These are phyloP conservation scores for Cylindrotheca fusiformis DNA, from an alignment of 108 stramenopile species.

Conservation along the genomic window DNA sequence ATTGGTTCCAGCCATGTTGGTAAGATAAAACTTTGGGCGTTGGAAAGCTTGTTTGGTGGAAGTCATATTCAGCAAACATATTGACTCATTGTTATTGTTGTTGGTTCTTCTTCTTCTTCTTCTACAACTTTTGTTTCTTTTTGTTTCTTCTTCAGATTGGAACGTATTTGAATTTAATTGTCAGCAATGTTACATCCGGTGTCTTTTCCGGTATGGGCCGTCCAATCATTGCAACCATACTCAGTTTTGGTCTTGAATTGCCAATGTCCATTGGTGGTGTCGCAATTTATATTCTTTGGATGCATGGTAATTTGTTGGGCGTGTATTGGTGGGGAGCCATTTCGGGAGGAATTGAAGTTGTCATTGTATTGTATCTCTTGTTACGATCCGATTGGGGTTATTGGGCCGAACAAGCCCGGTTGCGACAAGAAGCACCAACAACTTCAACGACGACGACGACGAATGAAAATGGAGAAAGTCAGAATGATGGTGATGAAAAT, in stretches of 20 bases:
- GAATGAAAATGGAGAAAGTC: not conserved
- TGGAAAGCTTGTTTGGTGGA: no score
- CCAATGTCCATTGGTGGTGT: conserved; percentile 50
- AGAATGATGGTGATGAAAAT: conserved; percentile 2
- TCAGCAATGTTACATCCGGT: conserved; percentile 43
- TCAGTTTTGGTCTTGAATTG: conserved; percentile 48
- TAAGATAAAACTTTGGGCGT: no score
- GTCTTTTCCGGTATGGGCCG: conserved; percentile 48
- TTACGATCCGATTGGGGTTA: conserved; percentile 32
- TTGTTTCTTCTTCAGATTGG: no score
- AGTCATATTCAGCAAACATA: no score
- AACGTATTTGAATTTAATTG: conserved; percentile 45
- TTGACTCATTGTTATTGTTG: no score
- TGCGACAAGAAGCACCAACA: conserved; percentile 42
- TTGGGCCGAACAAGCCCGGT: conserved; percentile 34
- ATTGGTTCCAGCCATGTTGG: conserved; percentile 46
- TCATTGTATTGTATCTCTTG: conserved; percentile 28
- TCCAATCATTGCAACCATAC: conserved; percentile 43
- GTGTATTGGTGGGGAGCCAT: conserved; percentile 46
- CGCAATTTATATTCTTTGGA: conserved; percentile 38
- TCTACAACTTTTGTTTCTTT: no score
- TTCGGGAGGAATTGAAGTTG: conserved; percentile 35
- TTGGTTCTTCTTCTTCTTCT: no score
- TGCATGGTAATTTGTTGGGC: conserved; percentile 40
- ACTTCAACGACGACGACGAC: conserved; percentile 3